phyloP scores from a whole-genome alignment of 768 basidiomycete species.

The Tylopilus balloui region DNA sequence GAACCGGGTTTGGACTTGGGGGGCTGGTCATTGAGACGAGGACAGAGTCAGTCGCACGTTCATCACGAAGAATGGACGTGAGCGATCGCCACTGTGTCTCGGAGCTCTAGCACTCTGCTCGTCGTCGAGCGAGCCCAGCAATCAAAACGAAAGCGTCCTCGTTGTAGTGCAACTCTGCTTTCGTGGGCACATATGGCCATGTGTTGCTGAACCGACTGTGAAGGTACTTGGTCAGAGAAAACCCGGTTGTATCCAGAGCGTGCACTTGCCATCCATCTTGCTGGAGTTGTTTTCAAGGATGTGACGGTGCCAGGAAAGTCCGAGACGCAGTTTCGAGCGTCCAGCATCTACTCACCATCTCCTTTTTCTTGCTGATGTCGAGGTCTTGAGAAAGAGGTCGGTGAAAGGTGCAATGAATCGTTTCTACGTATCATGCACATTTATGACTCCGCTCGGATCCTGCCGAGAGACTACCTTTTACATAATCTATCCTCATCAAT shows the following conservation, averaged over 20 bases:
- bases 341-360: constrained; percentile 50
- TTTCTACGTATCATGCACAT: background rate
- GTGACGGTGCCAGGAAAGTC: constrained; percentile 39
- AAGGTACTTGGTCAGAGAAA: constrained; percentile 18
- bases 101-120: constrained; percentile 51
- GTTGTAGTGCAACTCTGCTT: constrained; percentile 38
- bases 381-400: constrained; percentile 18
- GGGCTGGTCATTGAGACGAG: constrained; percentile 93
- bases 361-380: constrained; percentile 21
- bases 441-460: constrained; percentile 23
- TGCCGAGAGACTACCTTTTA: constrained; percentile 7
- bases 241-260: constrained; percentile 32
- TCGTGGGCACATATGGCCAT: constrained; percentile 10
- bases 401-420: background rate
- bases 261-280: constrained; percentile 53
- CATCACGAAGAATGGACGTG: constrained; percentile 21
- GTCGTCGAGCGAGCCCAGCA: constrained; percentile 39
- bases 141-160: constrained; percentile 33
- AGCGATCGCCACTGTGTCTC: constrained; percentile 36
- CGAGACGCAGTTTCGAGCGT: constrained; percentile 24
- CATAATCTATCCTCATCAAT: constrained; percentile 7
- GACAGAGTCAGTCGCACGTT: constrained; percentile 36
- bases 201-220: constrained; percentile 24
- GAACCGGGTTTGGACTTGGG: constrained; percentile 65
- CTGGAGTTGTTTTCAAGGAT: constrained; percentile 26